Conservation (phyloP, 1,139 yeast genomes). For the Yamadazyma atlantica region DNA sequence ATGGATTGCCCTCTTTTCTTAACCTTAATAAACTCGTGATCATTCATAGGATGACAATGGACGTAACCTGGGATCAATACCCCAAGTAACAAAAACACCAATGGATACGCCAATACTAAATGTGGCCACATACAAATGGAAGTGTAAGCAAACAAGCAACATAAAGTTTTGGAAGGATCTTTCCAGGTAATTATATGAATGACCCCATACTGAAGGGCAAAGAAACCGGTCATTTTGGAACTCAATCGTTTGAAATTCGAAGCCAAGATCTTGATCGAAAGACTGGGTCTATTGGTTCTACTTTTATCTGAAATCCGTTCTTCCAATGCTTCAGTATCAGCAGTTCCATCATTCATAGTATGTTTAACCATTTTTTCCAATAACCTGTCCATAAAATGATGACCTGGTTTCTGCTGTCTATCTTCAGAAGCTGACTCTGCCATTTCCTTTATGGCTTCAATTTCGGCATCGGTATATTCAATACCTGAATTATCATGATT, state of each 20-base stretch:
- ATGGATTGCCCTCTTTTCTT: slow-evolving; percentile 1
- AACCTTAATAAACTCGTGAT: slow-evolving; percentile 36
- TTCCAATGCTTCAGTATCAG: slow-evolving; percentile 46
- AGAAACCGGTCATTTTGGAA: slow-evolving; percentile 51
- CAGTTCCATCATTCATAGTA: slow-evolving; percentile 30
- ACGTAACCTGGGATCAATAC: slow-evolving; percentile 72
- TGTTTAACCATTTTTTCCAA: slow-evolving; percentile 48
- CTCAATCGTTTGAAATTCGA: slow-evolving; percentile 55
- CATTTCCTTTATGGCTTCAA: slow-evolving; percentile 16
- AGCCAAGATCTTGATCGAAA: slow-evolving; percentile 50
- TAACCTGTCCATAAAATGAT: slow-evolving; percentile 58
- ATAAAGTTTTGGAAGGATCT: slow-evolving; percentile 56
- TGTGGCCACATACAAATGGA: slow-evolving; percentile 70
- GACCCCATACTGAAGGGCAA: slow-evolving; percentile 55
- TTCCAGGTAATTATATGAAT: slow-evolving; percentile 63
- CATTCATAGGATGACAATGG: slow-evolving; percentile 63
- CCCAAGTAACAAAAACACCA: slow-evolving; percentile 54
- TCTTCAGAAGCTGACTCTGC: slow-evolving; percentile 13
- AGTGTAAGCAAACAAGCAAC: slow-evolving; percentile 53
- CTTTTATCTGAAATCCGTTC: slow-evolving; percentile 45
- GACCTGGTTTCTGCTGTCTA: background rate
- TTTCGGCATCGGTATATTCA: slow-evolving; percentile 14
- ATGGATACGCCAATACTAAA: slow-evolving; percentile 62
- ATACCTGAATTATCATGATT: slow-evolving; percentile 8
- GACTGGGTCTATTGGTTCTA: slow-evolving; percentile 43